Base-by-base conservation (phyloP, 805 yeast genomes). In the Dipodascus albidus region DNA sequence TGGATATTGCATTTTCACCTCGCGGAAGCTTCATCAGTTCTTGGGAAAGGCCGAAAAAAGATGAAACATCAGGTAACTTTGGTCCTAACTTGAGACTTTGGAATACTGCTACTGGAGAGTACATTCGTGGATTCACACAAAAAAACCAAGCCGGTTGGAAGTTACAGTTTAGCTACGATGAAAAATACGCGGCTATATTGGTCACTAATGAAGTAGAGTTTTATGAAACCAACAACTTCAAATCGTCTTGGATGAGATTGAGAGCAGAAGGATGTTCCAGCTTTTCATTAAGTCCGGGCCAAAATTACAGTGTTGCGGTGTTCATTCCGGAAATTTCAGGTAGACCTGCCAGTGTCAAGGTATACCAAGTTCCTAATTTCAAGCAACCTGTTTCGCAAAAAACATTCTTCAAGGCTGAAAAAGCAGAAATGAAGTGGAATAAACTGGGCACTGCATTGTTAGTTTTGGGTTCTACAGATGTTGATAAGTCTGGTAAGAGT, bases 391-490 rank as follows among this genome's bases (percentile, higher is more conserved):
- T 88, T 50, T 84, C 93, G 52, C 80, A 83, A 57, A 93, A 91
- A 69, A 81, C 87, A 55, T 87, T 93, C 63, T 93, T 93, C 79
- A 90, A 91, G 72, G 98, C 97, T 51, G 99, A 93, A 67, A 80
- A 86, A 59, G 93, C 96, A 69, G 83, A 80, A 62, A 79, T 93
- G 72, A 84, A 80, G 67, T 93, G 99, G 99, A 93, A 95, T 69
- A 78, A 81, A 35, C 76, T 89, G 58, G 99, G 99, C 56, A 93
- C 97, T 56, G 95, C 97, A 3, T 75, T 91, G 57, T 74, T 95
- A 64, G 96, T 96, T 50, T 77, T 90, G 62, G 95, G 97, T 3
- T 85, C 93, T 49, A 93, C 97, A 23, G 99, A 93, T 70, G 96
- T 91, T 61, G 99, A 93, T 70, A 76, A 93, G 31, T 80, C 95